Conservation (phyloP, 2,329 filamentous ascomycete genomes). For the Colletotrichum godetiae region DNA sequence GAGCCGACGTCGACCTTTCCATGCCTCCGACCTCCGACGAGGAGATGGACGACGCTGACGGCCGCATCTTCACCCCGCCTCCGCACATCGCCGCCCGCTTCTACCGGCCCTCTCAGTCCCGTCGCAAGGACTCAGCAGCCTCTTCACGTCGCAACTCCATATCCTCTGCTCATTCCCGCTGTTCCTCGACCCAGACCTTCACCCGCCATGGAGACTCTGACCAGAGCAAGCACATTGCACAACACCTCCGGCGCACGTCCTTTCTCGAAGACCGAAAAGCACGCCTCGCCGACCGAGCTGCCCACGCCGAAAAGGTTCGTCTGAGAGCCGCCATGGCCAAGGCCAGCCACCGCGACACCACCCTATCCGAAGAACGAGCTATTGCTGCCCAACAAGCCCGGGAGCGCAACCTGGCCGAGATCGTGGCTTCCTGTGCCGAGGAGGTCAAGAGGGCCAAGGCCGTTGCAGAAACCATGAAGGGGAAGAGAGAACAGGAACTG, state of each 20-base stretch:
- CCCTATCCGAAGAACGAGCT: conserved; percentile 79
- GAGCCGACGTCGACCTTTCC: conserved; percentile 48
- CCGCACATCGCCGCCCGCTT: conserved; percentile 84
- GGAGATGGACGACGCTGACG: conserved; percentile 48
- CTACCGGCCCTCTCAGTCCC: conserved; percentile 73
- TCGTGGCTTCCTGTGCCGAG: conserved; percentile 83
- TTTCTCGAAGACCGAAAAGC: conserved; percentile 86
- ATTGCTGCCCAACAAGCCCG: conserved; percentile 82
- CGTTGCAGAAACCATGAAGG: conserved; percentile 84
- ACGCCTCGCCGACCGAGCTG: conserved; percentile 81
- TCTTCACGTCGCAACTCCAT: conserved; percentile 85
- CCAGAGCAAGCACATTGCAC: conserved; percentile 82
- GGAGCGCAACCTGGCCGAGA: conserved; percentile 84
- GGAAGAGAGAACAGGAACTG: conserved; percentile 80
- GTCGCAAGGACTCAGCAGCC: conserved; percentile 79
- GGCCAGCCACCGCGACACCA: conserved; percentile 72
- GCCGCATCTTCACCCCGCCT: conserved; percentile 69
- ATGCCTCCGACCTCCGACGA: conserved; percentile 50
- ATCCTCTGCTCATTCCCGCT: conserved; percentile 79
- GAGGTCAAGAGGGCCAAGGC: conserved; percentile 86
- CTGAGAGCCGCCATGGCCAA: conserved; percentile 80
- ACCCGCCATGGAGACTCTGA: conserved; percentile 59
- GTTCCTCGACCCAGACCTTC: conserved; percentile 69
- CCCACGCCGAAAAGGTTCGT: conserved; percentile 86
- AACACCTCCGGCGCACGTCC: conserved; percentile 82